phyloP scores from a whole-genome alignment of 2,329 filamentous ascomycete species.

The Beauveria sp. region DNA sequence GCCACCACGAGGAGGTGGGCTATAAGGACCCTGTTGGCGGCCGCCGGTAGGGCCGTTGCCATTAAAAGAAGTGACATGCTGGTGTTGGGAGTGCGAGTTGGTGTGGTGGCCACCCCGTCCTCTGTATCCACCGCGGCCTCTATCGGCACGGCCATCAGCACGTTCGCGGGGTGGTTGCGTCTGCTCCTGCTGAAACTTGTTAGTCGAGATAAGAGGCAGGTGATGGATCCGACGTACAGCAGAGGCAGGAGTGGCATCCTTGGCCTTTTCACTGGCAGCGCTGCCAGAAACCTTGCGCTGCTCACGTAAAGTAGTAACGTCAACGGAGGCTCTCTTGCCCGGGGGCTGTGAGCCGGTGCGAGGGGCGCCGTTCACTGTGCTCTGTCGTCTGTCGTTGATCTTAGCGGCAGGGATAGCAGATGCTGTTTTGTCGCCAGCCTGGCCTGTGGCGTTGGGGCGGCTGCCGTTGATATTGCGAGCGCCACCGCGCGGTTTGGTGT shows the following conservation, averaged over 20 bases:
- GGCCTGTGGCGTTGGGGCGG: constrained; percentile 29
- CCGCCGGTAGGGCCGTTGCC: constrained; percentile 27
- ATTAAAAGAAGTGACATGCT: constrained; percentile 24
- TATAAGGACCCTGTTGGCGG: constrained; percentile 33
- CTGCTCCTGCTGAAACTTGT: constrained; percentile 18
- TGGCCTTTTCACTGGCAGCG: constrained; percentile 31
- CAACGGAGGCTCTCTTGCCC: constrained; percentile 38
- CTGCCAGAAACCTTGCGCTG: constrained; percentile 36
- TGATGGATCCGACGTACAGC: constrained; percentile 29
- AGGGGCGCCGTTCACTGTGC: constrained; percentile 24
- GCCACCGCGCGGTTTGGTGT: constrained; percentile 43
- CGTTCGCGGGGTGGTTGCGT: constrained; percentile 23
- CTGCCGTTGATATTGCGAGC: constrained; percentile 33
- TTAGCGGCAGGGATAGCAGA: constrained; percentile 22
- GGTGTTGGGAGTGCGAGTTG: constrained; percentile 28
- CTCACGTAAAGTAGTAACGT: constrained; percentile 33
- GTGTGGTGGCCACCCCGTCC: constrained; percentile 37
- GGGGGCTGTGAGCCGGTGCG: constrained; percentile 30
- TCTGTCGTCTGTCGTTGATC: constrained; percentile 30
- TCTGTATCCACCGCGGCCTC: constrained; percentile 37
- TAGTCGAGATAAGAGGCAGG: not conserved
- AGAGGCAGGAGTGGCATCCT: constrained; percentile 27
- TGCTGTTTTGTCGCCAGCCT: constrained; percentile 30
- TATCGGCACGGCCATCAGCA: constrained; percentile 32
- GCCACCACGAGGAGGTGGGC: constrained; percentile 33